A percentile compares a stretch with the other conserved stretches of the same genome.
phyloP scores from a whole-genome alignment of 192 early-diverging fungal genomes.

The Coemansia sp. region DNA sequence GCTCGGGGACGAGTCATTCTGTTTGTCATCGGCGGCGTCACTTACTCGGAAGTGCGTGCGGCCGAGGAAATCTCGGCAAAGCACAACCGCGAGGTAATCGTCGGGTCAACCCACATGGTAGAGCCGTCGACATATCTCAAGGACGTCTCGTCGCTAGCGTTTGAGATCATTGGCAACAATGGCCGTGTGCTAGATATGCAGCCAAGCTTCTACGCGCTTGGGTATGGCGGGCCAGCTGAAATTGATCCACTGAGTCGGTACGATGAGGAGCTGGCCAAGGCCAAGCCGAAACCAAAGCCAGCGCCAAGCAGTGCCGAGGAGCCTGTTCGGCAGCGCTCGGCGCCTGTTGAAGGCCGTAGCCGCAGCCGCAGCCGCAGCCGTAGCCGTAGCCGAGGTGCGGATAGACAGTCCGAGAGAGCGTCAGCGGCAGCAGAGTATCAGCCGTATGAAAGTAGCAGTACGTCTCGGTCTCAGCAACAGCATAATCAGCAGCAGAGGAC shows the following conservation, averaged over 20 bases:
- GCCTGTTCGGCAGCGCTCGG: not conserved
- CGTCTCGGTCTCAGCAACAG: conserved; percentile 3
- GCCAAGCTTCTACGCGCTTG: conserved; percentile 38
- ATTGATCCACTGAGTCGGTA: conserved; percentile 39
- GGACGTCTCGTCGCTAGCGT: conserved; percentile 45
- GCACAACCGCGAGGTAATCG: conserved; percentile 45
- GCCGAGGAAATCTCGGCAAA: conserved; percentile 45
- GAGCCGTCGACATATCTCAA: conserved; percentile 45
- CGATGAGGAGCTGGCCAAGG: conserved; percentile 25
- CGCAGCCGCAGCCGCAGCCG: not conserved
- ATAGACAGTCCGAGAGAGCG: conserved; percentile 12
- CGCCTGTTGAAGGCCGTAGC: not conserved
- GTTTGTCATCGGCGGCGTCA: conserved; percentile 52
- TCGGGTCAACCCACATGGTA: conserved; percentile 49
- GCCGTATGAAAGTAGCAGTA: conserved; percentile 12
- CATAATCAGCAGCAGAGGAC: not conserved
- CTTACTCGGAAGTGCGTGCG: conserved; percentile 49
- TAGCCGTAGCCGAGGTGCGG: conserved; percentile 10
- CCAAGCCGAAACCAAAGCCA: conserved; percentile 19
- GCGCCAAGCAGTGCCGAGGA: conserved; percentile 2
- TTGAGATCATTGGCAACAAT: conserved; percentile 36
- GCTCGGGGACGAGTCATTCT: conserved; percentile 37
- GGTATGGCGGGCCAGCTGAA: conserved; percentile 41
- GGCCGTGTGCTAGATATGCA: conserved; percentile 31
- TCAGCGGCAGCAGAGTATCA: conserved; percentile 11